Conservation (phyloP, 345 rosid species). For the Eucalyptus shirleyi region DNA sequence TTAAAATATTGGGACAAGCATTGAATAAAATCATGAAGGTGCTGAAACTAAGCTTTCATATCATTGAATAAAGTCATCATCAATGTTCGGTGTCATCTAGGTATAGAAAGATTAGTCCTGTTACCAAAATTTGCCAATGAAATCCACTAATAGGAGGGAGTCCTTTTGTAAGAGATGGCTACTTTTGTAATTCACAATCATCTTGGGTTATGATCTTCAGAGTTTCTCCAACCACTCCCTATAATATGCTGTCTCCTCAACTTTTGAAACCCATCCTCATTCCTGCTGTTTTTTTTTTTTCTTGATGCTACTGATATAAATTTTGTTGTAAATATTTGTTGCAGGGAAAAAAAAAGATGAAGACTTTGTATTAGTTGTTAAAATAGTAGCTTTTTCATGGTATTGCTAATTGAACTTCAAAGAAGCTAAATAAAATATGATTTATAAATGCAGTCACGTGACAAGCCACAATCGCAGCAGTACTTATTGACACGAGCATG, state of each 20-base stretch:
- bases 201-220: neutral
- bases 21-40: neutral
- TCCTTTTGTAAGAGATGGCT: neutral
- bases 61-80: neutral
- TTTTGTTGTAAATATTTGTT: neutral
- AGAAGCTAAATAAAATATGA: neutral
- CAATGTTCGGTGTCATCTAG: neutral
- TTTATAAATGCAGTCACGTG: neutral
- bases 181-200: neutral
- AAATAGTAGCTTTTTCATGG: neutral
- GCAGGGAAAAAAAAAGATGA: fast-evolving
- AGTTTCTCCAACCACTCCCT: neutral
- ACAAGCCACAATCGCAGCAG: neutral
- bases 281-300: neutral
- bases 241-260: neutral
- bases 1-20: neutral
- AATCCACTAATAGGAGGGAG: neutral
- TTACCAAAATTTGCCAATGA: neutral
- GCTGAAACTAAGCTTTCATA: neutral
- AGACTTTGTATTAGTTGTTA: neutral
- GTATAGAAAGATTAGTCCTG: neutral
- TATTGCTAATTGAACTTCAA: neutral
- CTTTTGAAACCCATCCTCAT: neutral
- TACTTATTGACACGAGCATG: neutral
- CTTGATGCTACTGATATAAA: neutral